A percentile compares a stretch with the other conserved stretches of the same genome.
These are phyloP conservation scores for Sporisorium graminicola DNA, from an alignment of 1,284 basidiomycete genomes.

Conservation along the genomic window DNA sequence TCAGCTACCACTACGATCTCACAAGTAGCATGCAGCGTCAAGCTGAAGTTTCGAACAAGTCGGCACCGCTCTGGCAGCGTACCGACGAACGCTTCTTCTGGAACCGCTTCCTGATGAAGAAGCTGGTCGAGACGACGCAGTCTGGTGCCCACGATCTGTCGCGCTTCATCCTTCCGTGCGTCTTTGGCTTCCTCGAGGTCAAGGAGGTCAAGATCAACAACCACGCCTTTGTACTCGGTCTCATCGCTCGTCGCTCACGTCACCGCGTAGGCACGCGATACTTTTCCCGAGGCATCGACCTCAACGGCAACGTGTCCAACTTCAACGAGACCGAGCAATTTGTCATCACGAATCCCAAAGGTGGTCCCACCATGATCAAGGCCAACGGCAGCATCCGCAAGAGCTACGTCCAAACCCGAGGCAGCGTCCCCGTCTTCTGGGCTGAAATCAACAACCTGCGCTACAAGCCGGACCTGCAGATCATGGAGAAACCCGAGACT, in stretches of 20 bases:
- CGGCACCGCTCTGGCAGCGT: conserved; percentile 77
- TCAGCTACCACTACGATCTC: conserved; percentile 91
- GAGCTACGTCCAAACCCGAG: conserved; percentile 84
- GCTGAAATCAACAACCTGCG: conserved; percentile 95
- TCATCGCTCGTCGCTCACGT: conserved; percentile 92
- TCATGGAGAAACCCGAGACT: conserved; percentile 91
- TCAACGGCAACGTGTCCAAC: conserved; percentile 73
- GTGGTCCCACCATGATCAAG: conserved; percentile 57
- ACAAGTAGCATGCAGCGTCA: conserved; percentile 90
- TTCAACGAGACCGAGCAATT: conserved; percentile 73
- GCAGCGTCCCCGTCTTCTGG: conserved; percentile 95
- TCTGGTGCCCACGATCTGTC: conserved; percentile 75
- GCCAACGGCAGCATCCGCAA: conserved; percentile 77
- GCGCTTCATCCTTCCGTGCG: conserved; percentile 83
- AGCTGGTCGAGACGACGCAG: conserved; percentile 49
- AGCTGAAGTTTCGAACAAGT: conserved; percentile 73
- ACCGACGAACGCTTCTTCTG: conserved; percentile 98
- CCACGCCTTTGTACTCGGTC: conserved; percentile 83
- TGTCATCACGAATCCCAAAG: conserved; percentile 72
- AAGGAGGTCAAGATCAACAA: conserved; percentile 83
- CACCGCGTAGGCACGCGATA: conserved; percentile 96
- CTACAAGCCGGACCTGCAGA: conserved; percentile 95
- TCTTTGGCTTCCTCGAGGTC: conserved; percentile 79
- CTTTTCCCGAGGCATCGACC: conserved; percentile 93
- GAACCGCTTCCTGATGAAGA: conserved; percentile 79